Percentiles rank a stretch among this genome's conserved stretches.
These are phyloP conservation scores for Emericellopsis terricola DNA, from an alignment of 495 filamentous ascomycete species.

Conservation along the genomic window DNA sequence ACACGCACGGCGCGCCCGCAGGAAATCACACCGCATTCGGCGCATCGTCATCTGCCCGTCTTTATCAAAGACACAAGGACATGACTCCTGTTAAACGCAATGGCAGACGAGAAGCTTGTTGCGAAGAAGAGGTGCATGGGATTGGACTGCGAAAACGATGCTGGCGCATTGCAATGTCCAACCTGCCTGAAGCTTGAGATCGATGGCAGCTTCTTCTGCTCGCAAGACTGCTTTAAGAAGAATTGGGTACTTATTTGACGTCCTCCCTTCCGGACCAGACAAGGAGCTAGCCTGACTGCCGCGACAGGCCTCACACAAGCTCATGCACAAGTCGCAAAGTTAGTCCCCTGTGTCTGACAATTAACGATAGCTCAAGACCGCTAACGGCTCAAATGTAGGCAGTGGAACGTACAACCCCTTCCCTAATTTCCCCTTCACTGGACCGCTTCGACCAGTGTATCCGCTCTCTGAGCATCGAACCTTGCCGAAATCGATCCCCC, in stretches of 20 bases:
- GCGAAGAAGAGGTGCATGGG: conserved; percentile 59
- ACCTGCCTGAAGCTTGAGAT: conserved; percentile 75
- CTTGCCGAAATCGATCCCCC: conserved; percentile 63
- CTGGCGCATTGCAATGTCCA: conserved; percentile 75
- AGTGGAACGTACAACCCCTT: conserved; percentile 82
- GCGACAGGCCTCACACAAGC: conserved; percentile 64
- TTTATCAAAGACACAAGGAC: no score
- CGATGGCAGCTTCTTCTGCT: conserved; percentile 90
- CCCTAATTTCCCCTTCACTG: conserved; percentile 68
- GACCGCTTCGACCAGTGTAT: conserved; percentile 70
- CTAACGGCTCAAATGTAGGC: conserved; percentile 77
- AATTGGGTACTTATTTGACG: conserved; percentile 56
- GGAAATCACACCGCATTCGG: no score
- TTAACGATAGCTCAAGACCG: no score
- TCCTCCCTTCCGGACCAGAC: background rate
- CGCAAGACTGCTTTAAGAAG: conserved; percentile 95
- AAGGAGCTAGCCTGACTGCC: conserved; percentile 10
- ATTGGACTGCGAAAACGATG: conserved; percentile 65
- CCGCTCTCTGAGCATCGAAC: conserved; percentile 58
- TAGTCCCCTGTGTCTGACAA: no score
- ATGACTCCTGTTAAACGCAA: no score
- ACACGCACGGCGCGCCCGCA: no score
- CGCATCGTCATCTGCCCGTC: no score
- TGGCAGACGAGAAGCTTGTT: no score
- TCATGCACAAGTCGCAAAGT: conserved; percentile 64